These are phyloP conservation scores for Arachis monticola DNA, from an alignment of 331 rosid genomes.

Conservation along the genomic window DNA sequence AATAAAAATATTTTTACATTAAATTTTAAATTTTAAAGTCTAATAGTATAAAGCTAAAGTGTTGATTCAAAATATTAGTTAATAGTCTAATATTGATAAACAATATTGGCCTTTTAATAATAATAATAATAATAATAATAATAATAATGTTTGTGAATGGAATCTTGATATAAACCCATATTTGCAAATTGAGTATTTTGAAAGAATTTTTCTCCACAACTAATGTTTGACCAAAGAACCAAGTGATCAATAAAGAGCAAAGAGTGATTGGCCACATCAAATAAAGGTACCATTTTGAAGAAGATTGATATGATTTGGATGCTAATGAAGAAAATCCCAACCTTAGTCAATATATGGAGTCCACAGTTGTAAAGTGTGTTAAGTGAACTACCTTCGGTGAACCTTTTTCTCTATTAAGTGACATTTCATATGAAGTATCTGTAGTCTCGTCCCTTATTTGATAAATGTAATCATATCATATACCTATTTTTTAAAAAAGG, in stretches of 20 bases:
- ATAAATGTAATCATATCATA: conserved; percentile 62
- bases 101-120: no score
- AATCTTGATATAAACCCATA: conserved; percentile 74
- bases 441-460: conserved; percentile 65
- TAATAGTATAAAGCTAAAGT: no score
- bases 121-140: no score
- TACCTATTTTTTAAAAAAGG: no score
- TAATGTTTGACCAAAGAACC: conserved; percentile 61
- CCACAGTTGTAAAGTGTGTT: conserved; percentile 72
- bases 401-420: conserved; percentile 54
- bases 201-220: conserved; percentile 61
- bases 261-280: conserved; percentile 78
- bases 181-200: conserved; percentile 58
- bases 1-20: no score
- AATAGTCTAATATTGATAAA: no score
- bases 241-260: conserved; percentile 56
- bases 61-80: no score
- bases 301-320: conserved; percentile 50
- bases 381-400: conserved; percentile 64
- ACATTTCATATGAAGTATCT: conserved; percentile 44
- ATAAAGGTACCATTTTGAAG: conserved; percentile 57
- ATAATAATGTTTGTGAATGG: conserved; percentile 19
- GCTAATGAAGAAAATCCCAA: conserved; percentile 71
- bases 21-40: no score
- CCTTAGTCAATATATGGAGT: conserved; percentile 68